Conservation (phyloP, 371 early-diverging fungal genomes). For the Mortierella sp. region DNA sequence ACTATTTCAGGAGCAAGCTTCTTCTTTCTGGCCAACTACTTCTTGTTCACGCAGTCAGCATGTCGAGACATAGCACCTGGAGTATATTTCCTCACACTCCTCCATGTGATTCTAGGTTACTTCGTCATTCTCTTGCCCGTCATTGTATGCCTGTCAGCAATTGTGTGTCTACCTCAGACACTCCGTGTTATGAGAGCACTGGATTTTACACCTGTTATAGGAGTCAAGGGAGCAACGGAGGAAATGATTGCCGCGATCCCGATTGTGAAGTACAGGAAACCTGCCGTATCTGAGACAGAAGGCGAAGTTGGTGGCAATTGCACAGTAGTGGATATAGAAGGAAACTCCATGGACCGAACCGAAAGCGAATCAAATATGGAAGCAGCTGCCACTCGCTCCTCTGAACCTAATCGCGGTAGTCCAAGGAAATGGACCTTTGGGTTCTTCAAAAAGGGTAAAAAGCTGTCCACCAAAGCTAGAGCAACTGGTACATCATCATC, state of each 20-base stretch:
- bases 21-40: constrained; percentile 81
- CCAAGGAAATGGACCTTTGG: constrained; percentile 21
- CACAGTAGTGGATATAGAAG: constrained; percentile 11
- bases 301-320: background rate
- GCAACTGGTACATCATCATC: background rate
- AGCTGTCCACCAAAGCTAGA: background rate
- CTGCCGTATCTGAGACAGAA: background rate
- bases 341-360: background rate
- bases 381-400: background rate
- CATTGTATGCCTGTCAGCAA: constrained; percentile 71
- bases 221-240: constrained; percentile 71
- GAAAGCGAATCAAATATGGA: background rate
- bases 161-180: constrained; percentile 77
- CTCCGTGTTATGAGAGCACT: constrained; percentile 63
- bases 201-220: constrained; percentile 66
- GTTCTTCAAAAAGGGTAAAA: constrained; percentile 20
- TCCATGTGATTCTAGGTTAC: constrained; percentile 75
- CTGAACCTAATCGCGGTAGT: background rate
- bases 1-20: constrained; percentile 74
- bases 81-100: constrained; percentile 70
- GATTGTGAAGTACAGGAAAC: constrained; percentile 55
- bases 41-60: constrained; percentile 68
- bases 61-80: constrained; percentile 68
- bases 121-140: constrained; percentile 74
- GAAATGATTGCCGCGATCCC: constrained; percentile 72